A percentile compares a stretch with the other conserved stretches of the same genome.
These are phyloP conservation scores for Cercis canadensis DNA, from an alignment of 306 rosid genomes.

Conservation along the genomic window DNA sequence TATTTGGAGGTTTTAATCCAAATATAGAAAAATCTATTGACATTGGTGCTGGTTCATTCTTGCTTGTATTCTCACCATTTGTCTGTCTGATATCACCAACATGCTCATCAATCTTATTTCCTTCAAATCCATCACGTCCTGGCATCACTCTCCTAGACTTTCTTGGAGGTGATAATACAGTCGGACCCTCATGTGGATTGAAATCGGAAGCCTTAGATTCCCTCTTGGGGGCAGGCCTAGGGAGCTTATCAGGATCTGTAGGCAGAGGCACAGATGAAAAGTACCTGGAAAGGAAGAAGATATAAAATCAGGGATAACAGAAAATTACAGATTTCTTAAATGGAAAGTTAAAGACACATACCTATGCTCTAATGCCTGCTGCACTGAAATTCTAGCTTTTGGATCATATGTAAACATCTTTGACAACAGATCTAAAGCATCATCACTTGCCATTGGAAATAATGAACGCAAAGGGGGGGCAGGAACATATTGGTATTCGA, in stretches of 20 bases:
- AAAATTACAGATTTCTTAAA: conserved; percentile 13
- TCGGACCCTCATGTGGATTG: conserved; percentile 75
- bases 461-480: conserved; percentile 80
- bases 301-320: conserved; percentile 27
- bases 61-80: conserved; percentile 68
- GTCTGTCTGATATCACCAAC: conserved; percentile 53
- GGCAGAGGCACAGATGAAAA: conserved; percentile 83
- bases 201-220: conserved; percentile 69
- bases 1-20: conserved; percentile 87
- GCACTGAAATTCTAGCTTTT: conserved; percentile 81
- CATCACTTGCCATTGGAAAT: conserved; percentile 93
- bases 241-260: conserved; percentile 85
- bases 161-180: conserved; percentile 91
- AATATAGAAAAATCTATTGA: conserved; percentile 91
- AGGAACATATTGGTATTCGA: conserved; percentile 92
- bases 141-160: conserved; percentile 96
- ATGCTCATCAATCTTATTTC: conserved; percentile 62
- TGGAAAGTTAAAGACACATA: conserved; percentile 38
- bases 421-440: conserved; percentile 82
- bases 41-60: conserved; percentile 69
- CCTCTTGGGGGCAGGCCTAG: conserved; percentile 91
- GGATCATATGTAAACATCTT: conserved; percentile 99
- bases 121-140: conserved; percentile 75
- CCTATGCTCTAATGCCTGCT: conserved; percentile 96
- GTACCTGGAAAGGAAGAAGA: conserved; percentile 59